These are phyloP conservation scores for Scutellaria galericulata DNA, from an alignment of 257 asterid genomes.

Conservation along the genomic window DNA sequence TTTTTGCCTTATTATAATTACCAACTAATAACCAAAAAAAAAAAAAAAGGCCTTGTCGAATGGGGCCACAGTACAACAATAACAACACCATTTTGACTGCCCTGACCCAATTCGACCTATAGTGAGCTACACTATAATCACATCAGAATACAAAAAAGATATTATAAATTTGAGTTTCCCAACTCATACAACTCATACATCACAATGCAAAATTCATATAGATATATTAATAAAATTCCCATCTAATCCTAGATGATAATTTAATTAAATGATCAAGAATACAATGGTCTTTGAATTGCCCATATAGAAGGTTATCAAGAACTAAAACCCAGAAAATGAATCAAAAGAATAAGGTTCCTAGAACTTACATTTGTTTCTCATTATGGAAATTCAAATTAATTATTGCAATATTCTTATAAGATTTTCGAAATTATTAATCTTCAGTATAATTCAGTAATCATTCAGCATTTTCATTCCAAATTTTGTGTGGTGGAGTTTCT, in stretches of 20 bases:
- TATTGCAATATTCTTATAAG: constrained; percentile 13
- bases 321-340: not conserved
- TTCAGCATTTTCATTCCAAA: not conserved
- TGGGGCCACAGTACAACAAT: no score
- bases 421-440: not conserved
- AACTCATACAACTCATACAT: no score
- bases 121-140: no score
- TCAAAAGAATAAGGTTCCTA: constrained; percentile 17
- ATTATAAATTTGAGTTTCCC: no score
- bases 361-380: constrained; percentile 24
- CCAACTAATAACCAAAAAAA: no score
- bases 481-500: constrained; percentile 36
- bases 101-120: no score
- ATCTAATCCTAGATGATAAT: constrained; percentile 8
- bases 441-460: not conserved
- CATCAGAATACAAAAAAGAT: no score
- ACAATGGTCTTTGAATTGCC: constrained; percentile 10
- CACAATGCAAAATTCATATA: no score
- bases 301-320: constrained; percentile 18
- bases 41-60: no score
- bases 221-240: no score
- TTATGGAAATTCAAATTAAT: constrained; percentile 34
- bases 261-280: constrained; percentile 29
- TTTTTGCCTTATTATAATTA: no score
- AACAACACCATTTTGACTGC: no score